Evolutionary conservation across 257 asterid genomes (phyloP).

Genomic region (Datura wrightii): DNA sequence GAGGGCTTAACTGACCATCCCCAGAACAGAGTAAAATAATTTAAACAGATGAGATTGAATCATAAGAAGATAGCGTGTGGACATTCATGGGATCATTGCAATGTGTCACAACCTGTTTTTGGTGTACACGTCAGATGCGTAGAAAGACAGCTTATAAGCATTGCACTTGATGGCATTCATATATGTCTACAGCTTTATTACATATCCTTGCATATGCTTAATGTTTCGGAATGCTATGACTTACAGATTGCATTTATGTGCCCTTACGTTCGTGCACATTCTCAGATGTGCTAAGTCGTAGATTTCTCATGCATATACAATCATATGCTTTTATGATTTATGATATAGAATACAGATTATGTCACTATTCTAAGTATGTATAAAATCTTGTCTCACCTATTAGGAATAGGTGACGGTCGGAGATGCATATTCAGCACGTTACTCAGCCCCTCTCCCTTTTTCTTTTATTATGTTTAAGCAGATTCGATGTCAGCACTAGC

Average conservation of each 20-base stretch:
- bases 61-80: too few relatives aligned
- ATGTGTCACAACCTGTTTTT: too few relatives aligned
- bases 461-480: background rate
- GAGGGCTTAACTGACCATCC: too few relatives aligned
- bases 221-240: background rate
- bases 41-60: too few relatives aligned
- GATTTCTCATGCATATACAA: background rate
- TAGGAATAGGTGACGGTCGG: background rate
- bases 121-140: background rate
- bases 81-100: too few relatives aligned
- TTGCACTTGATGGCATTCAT: background rate
- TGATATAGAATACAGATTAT: background rate
- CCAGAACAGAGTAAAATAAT: too few relatives aligned
- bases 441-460: background rate
- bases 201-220: background rate
- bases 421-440: background rate
- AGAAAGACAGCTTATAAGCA: background rate
- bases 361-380: background rate
- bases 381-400: background rate
- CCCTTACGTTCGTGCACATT: background rate
- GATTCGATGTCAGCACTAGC: background rate
- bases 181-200: background rate
- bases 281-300: background rate
- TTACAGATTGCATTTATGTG: background rate
- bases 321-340: background rate